Evolutionary conservation across 2,329 filamentous ascomycete species (phyloP).

Genomic region (Atkinsonella hypoxylon): DNA sequence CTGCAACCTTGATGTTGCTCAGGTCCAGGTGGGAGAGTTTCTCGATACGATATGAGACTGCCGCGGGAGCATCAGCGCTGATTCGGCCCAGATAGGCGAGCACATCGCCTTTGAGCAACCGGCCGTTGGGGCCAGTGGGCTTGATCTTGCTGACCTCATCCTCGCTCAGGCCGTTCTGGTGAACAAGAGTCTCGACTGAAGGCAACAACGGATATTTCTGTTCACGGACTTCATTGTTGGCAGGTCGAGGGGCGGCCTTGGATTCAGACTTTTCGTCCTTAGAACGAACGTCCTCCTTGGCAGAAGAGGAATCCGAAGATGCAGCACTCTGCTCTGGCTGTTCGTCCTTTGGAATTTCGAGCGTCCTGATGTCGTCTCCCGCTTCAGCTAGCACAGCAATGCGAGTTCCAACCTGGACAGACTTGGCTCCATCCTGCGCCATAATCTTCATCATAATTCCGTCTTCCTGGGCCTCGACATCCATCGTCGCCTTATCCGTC

Average conservation of each 20-base stretch:
- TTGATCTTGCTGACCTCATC: constrained; percentile 71
- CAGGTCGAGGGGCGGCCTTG: constrained; percentile 30
- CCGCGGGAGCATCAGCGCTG: constrained; percentile 55
- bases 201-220: constrained; percentile 66
- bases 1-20: constrained; percentile 81
- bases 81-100: constrained; percentile 80
- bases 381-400: constrained; percentile 76
- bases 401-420: constrained; percentile 63
- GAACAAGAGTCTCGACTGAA: constrained; percentile 72
- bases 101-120: constrained; percentile 89
- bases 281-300: constrained; percentile 14
- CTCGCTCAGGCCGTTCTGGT: constrained; percentile 63
- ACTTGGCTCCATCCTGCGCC: constrained; percentile 60
- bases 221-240: constrained; percentile 41
- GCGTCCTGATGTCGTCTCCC: constrained; percentile 62
- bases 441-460: constrained; percentile 77
- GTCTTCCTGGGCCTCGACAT: constrained; percentile 86
- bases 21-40: constrained; percentile 79
- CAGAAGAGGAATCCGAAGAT: not conserved
- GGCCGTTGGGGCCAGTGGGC: constrained; percentile 75
- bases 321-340: constrained; percentile 24
- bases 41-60: constrained; percentile 58
- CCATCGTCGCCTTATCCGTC: constrained; percentile 91
- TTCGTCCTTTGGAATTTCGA: constrained; percentile 66
- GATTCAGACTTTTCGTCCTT: constrained; percentile 31